Conservation (phyloP, 2,329 filamentous ascomycete genomes). For the Tolypocladium album region DNA sequence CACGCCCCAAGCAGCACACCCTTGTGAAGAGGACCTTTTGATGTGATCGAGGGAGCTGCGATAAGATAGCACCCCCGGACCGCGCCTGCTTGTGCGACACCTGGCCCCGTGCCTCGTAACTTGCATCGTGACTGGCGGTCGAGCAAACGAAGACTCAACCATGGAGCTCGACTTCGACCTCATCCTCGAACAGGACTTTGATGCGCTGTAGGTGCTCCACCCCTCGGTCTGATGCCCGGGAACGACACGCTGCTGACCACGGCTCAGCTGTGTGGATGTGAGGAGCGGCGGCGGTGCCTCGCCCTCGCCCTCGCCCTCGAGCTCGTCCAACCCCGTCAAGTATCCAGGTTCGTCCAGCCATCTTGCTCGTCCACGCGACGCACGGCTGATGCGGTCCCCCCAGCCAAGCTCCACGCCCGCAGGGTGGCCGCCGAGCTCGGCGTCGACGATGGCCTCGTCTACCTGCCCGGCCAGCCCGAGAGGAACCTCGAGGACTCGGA, state of each 20-base stretch:
- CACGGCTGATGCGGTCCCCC: neutral
- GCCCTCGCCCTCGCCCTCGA: neutral
- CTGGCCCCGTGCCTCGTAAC: neutral
- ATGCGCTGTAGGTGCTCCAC: slow-evolving; percentile 34
- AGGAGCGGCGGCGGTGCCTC: slow-evolving; percentile 11
- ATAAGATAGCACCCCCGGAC: neutral
- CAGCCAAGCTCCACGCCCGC: slow-evolving; percentile 46
- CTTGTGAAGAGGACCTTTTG: too few species aligned
- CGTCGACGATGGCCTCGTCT: slow-evolving; percentile 40
- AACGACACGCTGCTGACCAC: neutral
- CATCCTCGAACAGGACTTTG: slow-evolving; percentile 41
- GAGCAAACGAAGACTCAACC: neutral
- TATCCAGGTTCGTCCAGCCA: slow-evolving; percentile 23
- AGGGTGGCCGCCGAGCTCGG: slow-evolving; percentile 43
- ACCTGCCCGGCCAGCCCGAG: slow-evolving; percentile 41
- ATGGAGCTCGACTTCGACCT: slow-evolving; percentile 18
- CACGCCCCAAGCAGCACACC: too few species aligned
- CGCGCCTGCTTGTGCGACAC: neutral
- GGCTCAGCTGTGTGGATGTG: slow-evolving; percentile 25
- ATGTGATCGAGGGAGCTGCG: neutral
- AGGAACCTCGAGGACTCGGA: slow-evolving; percentile 48
- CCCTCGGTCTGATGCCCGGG: neutral
- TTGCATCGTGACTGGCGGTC: neutral
- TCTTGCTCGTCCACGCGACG: neutral
- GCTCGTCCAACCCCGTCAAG: slow-evolving; percentile 11